phyloP scores from a whole-genome alignment of 805 yeast genomes.

The Candida qinlingensis region DNA sequence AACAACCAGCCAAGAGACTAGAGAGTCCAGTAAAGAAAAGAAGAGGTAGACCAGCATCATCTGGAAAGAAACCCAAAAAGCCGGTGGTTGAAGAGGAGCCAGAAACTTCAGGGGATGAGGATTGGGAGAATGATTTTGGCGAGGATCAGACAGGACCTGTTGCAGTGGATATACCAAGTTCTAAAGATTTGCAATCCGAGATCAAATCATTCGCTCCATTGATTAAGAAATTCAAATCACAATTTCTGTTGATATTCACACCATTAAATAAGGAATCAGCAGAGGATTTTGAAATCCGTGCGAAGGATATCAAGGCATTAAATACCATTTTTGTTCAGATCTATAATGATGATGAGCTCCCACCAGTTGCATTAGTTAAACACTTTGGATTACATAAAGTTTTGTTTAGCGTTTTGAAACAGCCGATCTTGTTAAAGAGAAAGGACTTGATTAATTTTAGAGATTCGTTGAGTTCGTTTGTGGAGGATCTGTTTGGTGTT shows the following conservation, averaged over 20 bases:
- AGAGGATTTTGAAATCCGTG: slow-evolving; percentile 10
- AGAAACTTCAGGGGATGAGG: slow-evolving; percentile 23
- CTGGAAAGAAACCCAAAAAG: slow-evolving; percentile 5
- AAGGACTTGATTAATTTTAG: slow-evolving; percentile 16
- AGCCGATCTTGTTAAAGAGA: slow-evolving; percentile 27
- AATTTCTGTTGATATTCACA: slow-evolving; percentile 19
- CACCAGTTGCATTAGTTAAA: slow-evolving; percentile 27
- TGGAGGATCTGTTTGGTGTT: slow-evolving; percentile 24
- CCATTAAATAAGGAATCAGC: slow-evolving; percentile 2
- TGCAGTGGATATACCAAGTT: slow-evolving; percentile 14
- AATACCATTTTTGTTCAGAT: slow-evolving; percentile 23
- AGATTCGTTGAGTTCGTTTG: slow-evolving; percentile 11
- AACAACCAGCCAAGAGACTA: slow-evolving; percentile 6
- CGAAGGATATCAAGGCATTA: slow-evolving; percentile 13
- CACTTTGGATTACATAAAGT: slow-evolving; percentile 29
- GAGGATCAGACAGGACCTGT: slow-evolving; percentile 15
- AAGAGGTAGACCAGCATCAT: slow-evolving; percentile 8
- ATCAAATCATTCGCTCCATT: slow-evolving; percentile 17
- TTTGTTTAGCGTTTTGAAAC: slow-evolving; percentile 28
- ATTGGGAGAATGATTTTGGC: slow-evolving; percentile 21
- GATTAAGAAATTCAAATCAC: slow-evolving; percentile 26
- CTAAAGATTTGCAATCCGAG: slow-evolving; percentile 10
- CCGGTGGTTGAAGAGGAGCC: slow-evolving; percentile 14
- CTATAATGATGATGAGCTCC: slow-evolving; percentile 15
- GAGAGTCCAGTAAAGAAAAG: slow-evolving; percentile 12